Evolutionary conservation across 345 rosid species (phyloP).

Genomic region (Noccaea bulbosa): DNA sequence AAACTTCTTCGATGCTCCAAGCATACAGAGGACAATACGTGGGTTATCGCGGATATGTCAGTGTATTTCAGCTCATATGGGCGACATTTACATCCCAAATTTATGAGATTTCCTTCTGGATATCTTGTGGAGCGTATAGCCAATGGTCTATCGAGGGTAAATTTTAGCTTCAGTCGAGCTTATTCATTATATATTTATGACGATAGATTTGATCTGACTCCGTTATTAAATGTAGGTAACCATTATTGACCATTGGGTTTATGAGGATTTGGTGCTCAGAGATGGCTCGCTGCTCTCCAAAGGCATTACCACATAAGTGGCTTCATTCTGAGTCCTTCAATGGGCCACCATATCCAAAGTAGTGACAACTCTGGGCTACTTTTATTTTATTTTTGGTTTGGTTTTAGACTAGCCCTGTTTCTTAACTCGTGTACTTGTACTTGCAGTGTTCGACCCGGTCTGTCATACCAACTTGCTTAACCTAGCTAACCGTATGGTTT

Average conservation of each 20-base stretch:
- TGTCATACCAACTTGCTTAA: constrained; percentile 53
- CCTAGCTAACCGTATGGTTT: constrained; percentile 52
- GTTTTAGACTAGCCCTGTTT: background rate
- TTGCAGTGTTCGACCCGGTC: constrained; percentile 40
- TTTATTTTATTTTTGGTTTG: background rate
- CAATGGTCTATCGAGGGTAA: constrained; percentile 59
- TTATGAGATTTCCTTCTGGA: constrained; percentile 72
- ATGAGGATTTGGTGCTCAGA: constrained; percentile 57
- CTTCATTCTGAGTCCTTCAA: background rate
- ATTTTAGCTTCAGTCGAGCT: background rate
- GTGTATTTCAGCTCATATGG: constrained; percentile 43
- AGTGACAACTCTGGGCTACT: background rate
- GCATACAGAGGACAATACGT: constrained; percentile 52
- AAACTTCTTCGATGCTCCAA: constrained; percentile 61
- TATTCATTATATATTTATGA: background rate
- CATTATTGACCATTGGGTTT: constrained; percentile 63
- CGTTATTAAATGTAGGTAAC: constrained; percentile 49
- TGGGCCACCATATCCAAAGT: background rate
- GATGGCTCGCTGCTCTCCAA: constrained; percentile 56
- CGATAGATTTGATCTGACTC: background rate
- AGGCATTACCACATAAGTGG: constrained; percentile 44
- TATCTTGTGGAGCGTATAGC: constrained; percentile 59
- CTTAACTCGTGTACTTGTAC: background rate
- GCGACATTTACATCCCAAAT: constrained; percentile 25
- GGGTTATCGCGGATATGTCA: constrained; percentile 75